Conservation (phyloP, 1,284 basidiomycete genomes). For the Ustilago esculenta region DNA sequence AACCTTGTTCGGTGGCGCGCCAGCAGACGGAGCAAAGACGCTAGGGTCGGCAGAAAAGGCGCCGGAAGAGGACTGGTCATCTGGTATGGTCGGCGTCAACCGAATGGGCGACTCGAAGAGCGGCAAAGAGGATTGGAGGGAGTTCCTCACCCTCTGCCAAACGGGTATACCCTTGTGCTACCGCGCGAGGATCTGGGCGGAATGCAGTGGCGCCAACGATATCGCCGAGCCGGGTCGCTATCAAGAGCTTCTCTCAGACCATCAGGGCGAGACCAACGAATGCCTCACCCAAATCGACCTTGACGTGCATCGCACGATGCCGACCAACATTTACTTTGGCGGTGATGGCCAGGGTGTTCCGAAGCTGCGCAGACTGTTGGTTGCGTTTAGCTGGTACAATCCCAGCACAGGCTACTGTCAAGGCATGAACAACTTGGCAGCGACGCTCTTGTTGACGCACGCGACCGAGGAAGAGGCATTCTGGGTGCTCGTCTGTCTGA, state of each 20-base stretch:
- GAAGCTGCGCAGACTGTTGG: slow-evolving; percentile 87
- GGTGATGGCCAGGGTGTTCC: slow-evolving; percentile 91
- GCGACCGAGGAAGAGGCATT: slow-evolving; percentile 96
- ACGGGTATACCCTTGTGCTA: slow-evolving; percentile 88
- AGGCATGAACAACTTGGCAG: slow-evolving; percentile 91
- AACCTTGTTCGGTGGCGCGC: slow-evolving; percentile 17
- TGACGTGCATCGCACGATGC: slow-evolving; percentile 81
- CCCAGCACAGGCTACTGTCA: slow-evolving; percentile 68
- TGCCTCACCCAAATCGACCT: slow-evolving; percentile 91
- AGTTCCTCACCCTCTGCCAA: slow-evolving; percentile 81
- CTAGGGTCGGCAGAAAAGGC: slow-evolving; percentile 34
- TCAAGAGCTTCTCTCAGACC: slow-evolving; percentile 77
- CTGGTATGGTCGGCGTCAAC: slow-evolving; percentile 80
- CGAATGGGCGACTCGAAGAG: slow-evolving; percentile 79
- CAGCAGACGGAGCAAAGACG: slow-evolving; percentile 25
- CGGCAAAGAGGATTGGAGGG: slow-evolving; percentile 77
- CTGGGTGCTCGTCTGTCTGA: slow-evolving; percentile 88
- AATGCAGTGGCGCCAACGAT: slow-evolving; percentile 90
- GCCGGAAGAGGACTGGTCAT: slow-evolving; percentile 53
- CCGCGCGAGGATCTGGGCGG: slow-evolving; percentile 83
- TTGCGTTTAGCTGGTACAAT: slow-evolving; percentile 83
- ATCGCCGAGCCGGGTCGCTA: slow-evolving; percentile 92
- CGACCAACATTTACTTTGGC: slow-evolving; percentile 94
- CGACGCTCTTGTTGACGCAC: slow-evolving; percentile 89
- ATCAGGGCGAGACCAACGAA: slow-evolving; percentile 71